These are phyloP conservation scores for Colletotrichum neosansevieriae DNA, from an alignment of 2,329 filamentous ascomycete species.

Conservation along the genomic window DNA sequence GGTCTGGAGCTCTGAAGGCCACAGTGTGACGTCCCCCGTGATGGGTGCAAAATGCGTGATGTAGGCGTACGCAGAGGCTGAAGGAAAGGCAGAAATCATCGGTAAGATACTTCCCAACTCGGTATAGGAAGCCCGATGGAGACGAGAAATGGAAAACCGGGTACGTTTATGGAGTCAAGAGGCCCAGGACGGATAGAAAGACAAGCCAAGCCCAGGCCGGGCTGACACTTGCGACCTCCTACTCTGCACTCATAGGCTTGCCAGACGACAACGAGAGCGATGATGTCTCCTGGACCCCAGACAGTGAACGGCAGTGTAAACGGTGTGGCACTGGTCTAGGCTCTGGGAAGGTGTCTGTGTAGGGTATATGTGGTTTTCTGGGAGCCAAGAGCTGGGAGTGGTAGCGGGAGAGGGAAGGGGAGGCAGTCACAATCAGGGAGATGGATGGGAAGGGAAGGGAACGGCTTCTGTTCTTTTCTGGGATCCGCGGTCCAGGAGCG, in stretches of 20 bases:
- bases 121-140: constrained; percentile 6
- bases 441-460: too few species aligned
- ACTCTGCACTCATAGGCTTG: background rate
- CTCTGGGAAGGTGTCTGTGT: constrained; percentile 11
- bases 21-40: too few species aligned
- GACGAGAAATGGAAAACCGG: background rate
- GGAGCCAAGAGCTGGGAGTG: constrained; percentile 1
- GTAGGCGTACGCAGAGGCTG: constrained; percentile 5
- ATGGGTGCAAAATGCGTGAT: too few species aligned
- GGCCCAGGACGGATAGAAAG: background rate
- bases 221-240: constrained; percentile 10
- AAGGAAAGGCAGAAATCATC: constrained; percentile 44
- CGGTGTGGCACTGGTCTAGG: constrained; percentile 1
- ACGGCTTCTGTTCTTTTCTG: too few species aligned
- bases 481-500: too few species aligned
- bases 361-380: constrained; percentile 6
- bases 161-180: background rate
- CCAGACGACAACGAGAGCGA: background rate
- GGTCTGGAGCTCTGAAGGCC: constrained; percentile 40
- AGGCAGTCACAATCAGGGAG: too few species aligned
- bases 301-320: background rate
- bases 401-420: background rate
- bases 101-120: background rate
- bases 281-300: too few species aligned
- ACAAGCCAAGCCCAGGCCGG: background rate